These are phyloP conservation scores for Chytriomyces sp. DNA, from an alignment of 192 early-diverging fungal species.

Conservation along the genomic window DNA sequence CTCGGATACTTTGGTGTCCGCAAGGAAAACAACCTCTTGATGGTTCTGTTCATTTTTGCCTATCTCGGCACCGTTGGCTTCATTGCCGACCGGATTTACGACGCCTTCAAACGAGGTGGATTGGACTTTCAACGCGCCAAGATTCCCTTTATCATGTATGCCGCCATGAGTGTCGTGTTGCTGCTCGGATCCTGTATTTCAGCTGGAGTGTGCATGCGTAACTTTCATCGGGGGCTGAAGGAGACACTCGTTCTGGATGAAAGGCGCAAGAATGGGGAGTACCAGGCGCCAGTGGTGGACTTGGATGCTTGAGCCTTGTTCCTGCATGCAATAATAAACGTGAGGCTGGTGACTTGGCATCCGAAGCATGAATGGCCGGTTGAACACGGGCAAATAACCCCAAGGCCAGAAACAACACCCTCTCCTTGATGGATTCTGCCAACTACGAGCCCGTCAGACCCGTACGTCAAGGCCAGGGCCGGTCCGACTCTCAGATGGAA, in stretches of 20 bases:
- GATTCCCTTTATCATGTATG: slow-evolving; percentile 21
- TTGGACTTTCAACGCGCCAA: slow-evolving; percentile 13
- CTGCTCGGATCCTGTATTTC: neutral
- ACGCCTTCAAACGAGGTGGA: neutral
- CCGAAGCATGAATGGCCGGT: no score
- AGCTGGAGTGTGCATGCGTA: neutral
- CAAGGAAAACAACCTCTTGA: neutral
- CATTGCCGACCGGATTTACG: slow-evolving; percentile 5
- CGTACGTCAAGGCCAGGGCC: no score
- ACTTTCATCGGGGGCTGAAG: slow-evolving; percentile 10
- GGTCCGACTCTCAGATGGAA: no score
- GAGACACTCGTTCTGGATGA: neutral
- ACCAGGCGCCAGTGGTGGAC: neutral
- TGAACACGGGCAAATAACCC: no score
- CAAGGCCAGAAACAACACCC: no score
- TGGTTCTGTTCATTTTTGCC: slow-evolving; percentile 7
- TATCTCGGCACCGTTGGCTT: neutral
- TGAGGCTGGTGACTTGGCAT: no score
- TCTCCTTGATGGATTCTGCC: no score
- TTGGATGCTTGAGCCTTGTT: neutral
- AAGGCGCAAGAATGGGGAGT: slow-evolving; percentile 7
- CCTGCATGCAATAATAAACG: neutral
- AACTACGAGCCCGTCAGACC: no score
- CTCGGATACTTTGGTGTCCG: slow-evolving; percentile 12
- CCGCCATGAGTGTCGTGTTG: neutral